Base-by-base conservation (phyloP, 441 rosid species). In the Eruca vesicaria region DNA sequence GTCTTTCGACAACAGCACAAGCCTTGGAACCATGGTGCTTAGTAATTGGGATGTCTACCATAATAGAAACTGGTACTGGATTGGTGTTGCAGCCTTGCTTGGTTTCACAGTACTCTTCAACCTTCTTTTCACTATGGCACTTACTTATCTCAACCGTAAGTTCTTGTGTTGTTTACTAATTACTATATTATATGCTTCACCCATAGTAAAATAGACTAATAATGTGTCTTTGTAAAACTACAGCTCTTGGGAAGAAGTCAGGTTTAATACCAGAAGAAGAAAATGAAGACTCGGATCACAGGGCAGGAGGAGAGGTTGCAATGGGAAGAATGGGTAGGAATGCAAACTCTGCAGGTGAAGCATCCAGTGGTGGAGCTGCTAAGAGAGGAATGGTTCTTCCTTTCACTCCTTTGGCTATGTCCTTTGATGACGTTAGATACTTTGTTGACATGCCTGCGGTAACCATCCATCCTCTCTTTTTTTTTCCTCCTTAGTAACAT, bases 361-460 rank as follows among this genome's bases (percentile, higher is more conserved):
- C 68, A 63, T 63, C 68, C 32, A 41, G 55, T 7, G 68, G 68
- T 38, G 68, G 33, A 21, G 55, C 5, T 33, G 15, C 53, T 21
- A 63, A 63, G 68, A 63, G 68, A 63, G 68, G 68, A 63, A 63
- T 63, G 68, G 55, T 63, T 63, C 68, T 63, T 21, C 68, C 68
- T 63, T 63, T 63, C 33, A 63, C 14, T 63, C 68, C 68, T 63
- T 41, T 63, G 55, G 68, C 68, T 14, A 63, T 63, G 68, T 63
- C 68, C 68, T 63, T 63, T 63, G 68, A 63, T 33, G 68, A 63
- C 0, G 68, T 63, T 31, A 63, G 53, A 63, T 63, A 63, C 68
- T 63, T 21, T 63, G 68, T 63, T 63, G 68, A 63, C 68, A 63
- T 63, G 68, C 68, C 68, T 63, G 68, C 68, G 68, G 66, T 62